These are phyloP conservation scores for Melanomma pulvis-pyrius DNA, from an alignment of 495 filamentous ascomycete species.

Conservation along the genomic window DNA sequence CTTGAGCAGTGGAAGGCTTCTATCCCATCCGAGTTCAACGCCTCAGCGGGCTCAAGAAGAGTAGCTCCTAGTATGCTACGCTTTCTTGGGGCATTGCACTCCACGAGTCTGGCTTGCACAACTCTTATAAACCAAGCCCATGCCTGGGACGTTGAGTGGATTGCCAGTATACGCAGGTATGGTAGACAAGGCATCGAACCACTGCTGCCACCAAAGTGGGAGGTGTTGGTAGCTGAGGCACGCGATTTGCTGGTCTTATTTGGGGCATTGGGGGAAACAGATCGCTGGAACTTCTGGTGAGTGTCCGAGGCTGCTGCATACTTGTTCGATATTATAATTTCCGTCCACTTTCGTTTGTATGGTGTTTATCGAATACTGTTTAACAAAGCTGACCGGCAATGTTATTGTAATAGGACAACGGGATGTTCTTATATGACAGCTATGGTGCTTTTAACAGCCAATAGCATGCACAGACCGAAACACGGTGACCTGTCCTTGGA, in stretches of 20 bases:
- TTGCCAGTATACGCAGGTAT: conserved; percentile 22
- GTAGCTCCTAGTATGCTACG: conserved; percentile 18
- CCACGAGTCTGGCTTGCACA: conserved; percentile 24
- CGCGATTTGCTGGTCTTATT: conserved; percentile 14
- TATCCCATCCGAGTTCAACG: conserved; percentile 18
- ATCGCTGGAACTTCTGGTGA: conserved; percentile 25
- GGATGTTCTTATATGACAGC: conserved; percentile 24
- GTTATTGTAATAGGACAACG: conserved; percentile 10
- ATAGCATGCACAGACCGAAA: conserved; percentile 27
- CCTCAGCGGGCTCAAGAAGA: conserved; percentile 2
- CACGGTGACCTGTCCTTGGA: conserved; percentile 19
- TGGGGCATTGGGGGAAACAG: neutral
- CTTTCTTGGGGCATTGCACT: conserved; percentile 25
- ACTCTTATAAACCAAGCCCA: conserved; percentile 18
- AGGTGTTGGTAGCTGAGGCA: conserved; percentile 20
- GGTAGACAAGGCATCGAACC: conserved; percentile 18
- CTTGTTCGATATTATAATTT: conserved; percentile 1
- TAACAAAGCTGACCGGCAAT: neutral
- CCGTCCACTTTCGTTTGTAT: neutral
- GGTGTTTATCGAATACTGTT: neutral
- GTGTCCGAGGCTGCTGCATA: neutral
- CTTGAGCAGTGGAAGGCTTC: conserved; percentile 28
- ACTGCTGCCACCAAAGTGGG: conserved; percentile 16
- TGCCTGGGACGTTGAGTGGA: conserved; percentile 20
- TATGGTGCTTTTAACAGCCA: conserved; percentile 22